A percentile compares a stretch with the other conserved stretches of the same genome.
Evolutionary conservation across 345 rosid genomes (phyloP).

Genomic region (Arabidopsis thaliana): TAIR10.1 NC_003075.7:400501-401000

Average conservation of each 20-base stretch:
- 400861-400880: not conserved
- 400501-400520: conserved; percentile 13
- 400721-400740: conserved; percentile 13
- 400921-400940: too few relatives aligned
- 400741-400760: not conserved
- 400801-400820: not conserved
- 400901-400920: too few relatives aligned
- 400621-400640: conserved; percentile 45
- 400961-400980: not conserved
- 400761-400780: not conserved
- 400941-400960: too few relatives aligned
- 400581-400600: conserved; percentile 30
- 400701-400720: conserved; percentile 39
- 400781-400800: not conserved
- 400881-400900: not conserved
- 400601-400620: conserved; percentile 38
- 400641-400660: conserved; percentile 44
- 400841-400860: not conserved
- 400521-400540: not conserved
- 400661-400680: conserved; percentile 33
- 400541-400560: not conserved
- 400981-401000: not conserved
- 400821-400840: not conserved
- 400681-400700: conserved; percentile 14
- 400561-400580: not conserved